A percentile compares a stretch with the other conserved stretches of the same genome.
These are phyloP conservation scores for Zea mays DNA, from an alignment of 176 grass and related monocot species.

Conservation along the genomic window Zm-B73-REFERENCE-NAM-5.0 NC_050098.1:7062501-7063000, in stretches of 20 bases:
- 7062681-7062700: conserved; percentile 5
- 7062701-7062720: conserved; percentile 11
- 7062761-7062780: background rate
- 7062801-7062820: background rate
- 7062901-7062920: background rate
- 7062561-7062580: conserved; percentile 8
- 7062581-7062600: background rate
- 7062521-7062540: conserved; percentile 57
- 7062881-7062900: background rate
- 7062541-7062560: conserved; percentile 29
- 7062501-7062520: conserved; percentile 73
- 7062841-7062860: background rate
- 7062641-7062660: conserved; percentile 59
- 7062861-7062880: background rate
- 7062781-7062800: background rate
- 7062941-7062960: background rate
- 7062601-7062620: conserved; percentile 48
- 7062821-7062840: background rate
- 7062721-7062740: background rate
- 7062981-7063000: background rate
- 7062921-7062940: background rate
- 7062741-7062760: background rate
- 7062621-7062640: conserved; percentile 66
- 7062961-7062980: background rate
- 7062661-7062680: conserved; percentile 38